Evolutionary conservation across 768 basidiomycete species (phyloP).

Genomic region (Gyrodon lividus): DNA sequence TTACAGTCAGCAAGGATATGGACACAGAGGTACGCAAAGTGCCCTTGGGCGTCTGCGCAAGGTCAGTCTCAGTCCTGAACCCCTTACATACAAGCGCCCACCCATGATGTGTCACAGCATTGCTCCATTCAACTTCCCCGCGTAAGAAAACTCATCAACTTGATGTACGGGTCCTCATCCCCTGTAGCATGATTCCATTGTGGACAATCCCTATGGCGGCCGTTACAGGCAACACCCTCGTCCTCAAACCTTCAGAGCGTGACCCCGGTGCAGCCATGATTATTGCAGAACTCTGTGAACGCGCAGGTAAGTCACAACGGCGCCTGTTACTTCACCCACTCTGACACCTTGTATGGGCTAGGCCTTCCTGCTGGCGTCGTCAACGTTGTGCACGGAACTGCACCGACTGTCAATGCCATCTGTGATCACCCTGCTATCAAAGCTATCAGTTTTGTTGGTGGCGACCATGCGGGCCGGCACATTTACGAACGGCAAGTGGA

Average conservation of each 20-base stretch:
- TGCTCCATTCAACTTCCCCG: conserved; percentile 89
- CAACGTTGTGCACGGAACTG: conserved; percentile 88
- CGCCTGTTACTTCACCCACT: background rate
- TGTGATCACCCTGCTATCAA: conserved; percentile 90
- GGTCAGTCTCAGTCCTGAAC: conserved; percentile 34
- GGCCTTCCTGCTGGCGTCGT: conserved; percentile 86
- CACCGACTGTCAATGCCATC: conserved; percentile 88
- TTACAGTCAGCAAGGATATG: conserved; percentile 89
- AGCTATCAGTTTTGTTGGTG: conserved; percentile 96
- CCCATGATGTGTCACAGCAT: conserved; percentile 42
- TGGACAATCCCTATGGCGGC: conserved; percentile 93
- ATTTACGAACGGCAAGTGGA: conserved; percentile 77
- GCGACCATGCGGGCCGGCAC: conserved; percentile 88
- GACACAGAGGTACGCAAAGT: conserved; percentile 85
- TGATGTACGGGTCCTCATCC: background rate
- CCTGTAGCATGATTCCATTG: conserved; percentile 84
- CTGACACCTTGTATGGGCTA: conserved; percentile 21
- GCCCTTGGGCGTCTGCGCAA: conserved; percentile 86
- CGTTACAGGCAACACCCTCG: conserved; percentile 89
- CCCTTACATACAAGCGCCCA: background rate
- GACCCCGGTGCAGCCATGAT: conserved; percentile 98
- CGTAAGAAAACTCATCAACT: conserved; percentile 44
- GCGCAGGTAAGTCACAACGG: conserved; percentile 52
- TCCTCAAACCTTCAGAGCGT: conserved; percentile 94
- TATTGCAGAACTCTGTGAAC: conserved; percentile 90